Percentiles rank a stretch among this genome's conserved stretches.
Conservation (phyloP, 2,329 filamentous ascomycete genomes). For the Stagonosporopsis chrysanthemi region DNA sequence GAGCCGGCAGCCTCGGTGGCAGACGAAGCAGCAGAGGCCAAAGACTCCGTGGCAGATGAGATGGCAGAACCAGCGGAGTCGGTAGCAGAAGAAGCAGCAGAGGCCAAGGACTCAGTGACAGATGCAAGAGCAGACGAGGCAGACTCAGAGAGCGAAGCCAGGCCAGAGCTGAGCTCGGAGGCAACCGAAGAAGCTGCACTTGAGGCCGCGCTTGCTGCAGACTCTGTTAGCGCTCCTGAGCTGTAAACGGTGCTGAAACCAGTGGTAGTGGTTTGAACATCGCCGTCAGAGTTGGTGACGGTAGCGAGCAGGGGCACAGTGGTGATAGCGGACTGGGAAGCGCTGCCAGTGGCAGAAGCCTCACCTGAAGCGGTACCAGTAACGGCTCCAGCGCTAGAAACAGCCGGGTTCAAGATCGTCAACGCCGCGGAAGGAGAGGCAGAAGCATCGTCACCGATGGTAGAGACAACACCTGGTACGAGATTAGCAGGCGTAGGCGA, state of each 20-base stretch:
- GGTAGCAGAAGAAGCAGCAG: constrained; percentile 24
- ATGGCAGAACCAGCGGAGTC: constrained; percentile 20
- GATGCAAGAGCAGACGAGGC: constrained; percentile 25
- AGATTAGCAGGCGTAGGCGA: neutral
- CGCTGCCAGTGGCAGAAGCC: constrained; percentile 18
- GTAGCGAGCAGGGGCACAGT: constrained; percentile 30
- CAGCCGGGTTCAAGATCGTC: constrained; percentile 35
- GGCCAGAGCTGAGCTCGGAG: constrained; percentile 17
- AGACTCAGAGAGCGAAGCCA: constrained; percentile 14
- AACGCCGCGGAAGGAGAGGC: constrained; percentile 27
- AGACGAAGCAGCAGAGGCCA: constrained; percentile 22
- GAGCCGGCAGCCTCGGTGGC: constrained; percentile 22
- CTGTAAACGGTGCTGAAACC: constrained; percentile 34
- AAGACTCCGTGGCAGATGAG: constrained; percentile 11
- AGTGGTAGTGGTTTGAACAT: constrained; percentile 32
- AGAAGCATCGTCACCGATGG: neutral
- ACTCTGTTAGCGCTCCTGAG: constrained; percentile 20
- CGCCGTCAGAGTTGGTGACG: constrained; percentile 31
- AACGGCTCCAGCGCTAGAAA: constrained; percentile 13
- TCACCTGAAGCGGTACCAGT: constrained; percentile 19
- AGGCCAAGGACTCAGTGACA: constrained; percentile 15
- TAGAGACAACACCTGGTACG: constrained; percentile 4
- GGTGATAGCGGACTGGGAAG: constrained; percentile 25
- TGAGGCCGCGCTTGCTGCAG: constrained; percentile 24
- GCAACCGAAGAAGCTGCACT: constrained; percentile 23